Evolutionary conservation across 164 flowering plant species (phyloP).

Genomic region (Magnolia officinalis): DNA sequence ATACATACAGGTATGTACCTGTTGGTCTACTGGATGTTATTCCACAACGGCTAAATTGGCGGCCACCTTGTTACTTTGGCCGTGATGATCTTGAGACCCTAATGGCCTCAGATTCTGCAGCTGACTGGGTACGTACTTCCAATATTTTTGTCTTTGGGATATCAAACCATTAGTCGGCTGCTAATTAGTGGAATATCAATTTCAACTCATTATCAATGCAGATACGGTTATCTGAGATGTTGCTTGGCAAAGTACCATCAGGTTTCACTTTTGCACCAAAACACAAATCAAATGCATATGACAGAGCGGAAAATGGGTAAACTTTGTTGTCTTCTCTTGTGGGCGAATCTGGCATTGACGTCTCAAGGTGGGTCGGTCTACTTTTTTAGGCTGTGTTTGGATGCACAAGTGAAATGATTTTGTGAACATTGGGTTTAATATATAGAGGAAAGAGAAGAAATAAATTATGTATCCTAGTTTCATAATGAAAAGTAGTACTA

Average conservation of each 20-base stretch:
- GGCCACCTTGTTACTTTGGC: constrained; percentile 83
- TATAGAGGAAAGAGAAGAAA: no score
- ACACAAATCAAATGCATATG: constrained; percentile 96
- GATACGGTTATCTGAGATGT: constrained; percentile 84
- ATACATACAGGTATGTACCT: constrained; percentile 80
- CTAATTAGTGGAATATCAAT: neutral
- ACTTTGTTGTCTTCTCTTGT: neutral
- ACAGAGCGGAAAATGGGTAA: constrained; percentile 89
- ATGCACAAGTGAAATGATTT: no score
- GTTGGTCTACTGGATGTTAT: constrained; percentile 82
- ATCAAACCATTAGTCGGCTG: neutral
- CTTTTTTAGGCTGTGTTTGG: no score
- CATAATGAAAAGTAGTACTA: no score
- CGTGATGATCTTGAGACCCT: constrained; percentile 92
- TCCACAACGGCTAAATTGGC: constrained; percentile 84
- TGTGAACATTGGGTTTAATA: no score
- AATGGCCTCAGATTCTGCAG: constrained; percentile 97
- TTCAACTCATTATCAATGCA: constrained; percentile 24
- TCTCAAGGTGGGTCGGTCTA: neutral
- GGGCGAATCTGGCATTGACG: neutral
- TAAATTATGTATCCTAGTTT: no score
- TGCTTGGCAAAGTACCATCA: constrained; percentile 92
- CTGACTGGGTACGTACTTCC: constrained; percentile 73
- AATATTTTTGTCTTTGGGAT: neutral
- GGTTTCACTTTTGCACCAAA: constrained; percentile 88